These are phyloP conservation scores for Dioscorea cayenensis DNA, from an alignment of 116 monocot genomes.

Conservation along the genomic window DNA sequence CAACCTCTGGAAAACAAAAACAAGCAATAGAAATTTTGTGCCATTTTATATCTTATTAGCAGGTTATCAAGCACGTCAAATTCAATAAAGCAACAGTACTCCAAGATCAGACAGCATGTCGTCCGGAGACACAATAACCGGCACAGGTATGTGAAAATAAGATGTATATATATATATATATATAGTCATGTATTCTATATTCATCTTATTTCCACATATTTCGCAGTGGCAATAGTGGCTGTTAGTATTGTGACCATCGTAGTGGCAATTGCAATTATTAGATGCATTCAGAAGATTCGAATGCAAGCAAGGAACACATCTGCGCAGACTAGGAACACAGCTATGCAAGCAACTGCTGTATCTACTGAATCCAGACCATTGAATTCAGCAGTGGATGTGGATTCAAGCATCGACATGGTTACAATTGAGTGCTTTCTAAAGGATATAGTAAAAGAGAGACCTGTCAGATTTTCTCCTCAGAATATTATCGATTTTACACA, in stretches of 20 bases:
- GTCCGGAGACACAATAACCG: no score
- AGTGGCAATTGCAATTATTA: not conserved
- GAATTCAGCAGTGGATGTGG: not conserved
- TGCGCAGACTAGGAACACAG: no score
- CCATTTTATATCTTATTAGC: no score
- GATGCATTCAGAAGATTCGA: not conserved
- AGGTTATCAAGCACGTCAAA: not conserved
- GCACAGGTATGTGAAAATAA: not conserved
- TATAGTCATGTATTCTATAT: no score
- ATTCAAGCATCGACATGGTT: not conserved
- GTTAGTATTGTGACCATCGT: not conserved
- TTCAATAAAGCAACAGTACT: not conserved
- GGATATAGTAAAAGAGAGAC: no score
- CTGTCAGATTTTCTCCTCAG: no score
- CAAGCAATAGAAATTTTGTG: no score
- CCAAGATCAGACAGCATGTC: no score
- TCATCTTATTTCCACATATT: no score
- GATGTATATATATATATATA: no score
- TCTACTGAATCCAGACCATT: not conserved
- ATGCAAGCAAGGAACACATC: not conserved
- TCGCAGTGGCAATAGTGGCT: not conserved
- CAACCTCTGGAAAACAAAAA: no score
- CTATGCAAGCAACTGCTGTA: no score
- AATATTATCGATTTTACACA: not conserved
- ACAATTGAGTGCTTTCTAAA: slow-evolving; percentile 13